phyloP scores from a whole-genome alignment of 169 alveolate genomes.

The Plasmodium chabaudi region DNA sequence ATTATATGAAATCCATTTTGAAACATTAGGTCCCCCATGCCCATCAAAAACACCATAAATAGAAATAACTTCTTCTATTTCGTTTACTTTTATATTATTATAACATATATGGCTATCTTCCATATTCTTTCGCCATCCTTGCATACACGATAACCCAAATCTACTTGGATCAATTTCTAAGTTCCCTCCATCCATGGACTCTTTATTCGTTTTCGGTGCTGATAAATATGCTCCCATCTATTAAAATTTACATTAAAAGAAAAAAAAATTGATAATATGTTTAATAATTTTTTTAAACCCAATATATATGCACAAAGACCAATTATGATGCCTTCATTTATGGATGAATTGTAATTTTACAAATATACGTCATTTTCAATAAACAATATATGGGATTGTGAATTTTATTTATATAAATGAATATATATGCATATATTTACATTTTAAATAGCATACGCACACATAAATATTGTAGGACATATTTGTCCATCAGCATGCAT shows the following conservation, averaged over 20 bases:
- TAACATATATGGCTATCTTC: slow-evolving; percentile 94
- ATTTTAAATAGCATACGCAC: too few relatives aligned
- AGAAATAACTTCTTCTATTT: slow-evolving; percentile 79
- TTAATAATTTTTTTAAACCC: not conserved
- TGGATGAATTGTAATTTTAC: too few relatives aligned
- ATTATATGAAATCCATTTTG: slow-evolving; percentile 92
- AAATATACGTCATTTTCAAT: too few relatives aligned
- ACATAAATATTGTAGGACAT: too few relatives aligned
- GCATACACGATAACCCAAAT: slow-evolving; percentile 93
- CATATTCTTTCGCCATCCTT: slow-evolving; percentile 97
- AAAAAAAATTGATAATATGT: not conserved
- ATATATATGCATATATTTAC: too few relatives aligned
- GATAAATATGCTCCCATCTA: slow-evolving; percentile 93
- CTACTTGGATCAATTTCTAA: slow-evolving; percentile 83
- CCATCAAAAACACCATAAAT: slow-evolving; percentile 98
- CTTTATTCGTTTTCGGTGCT: slow-evolving; percentile 91
- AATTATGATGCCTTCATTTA: too few relatives aligned
- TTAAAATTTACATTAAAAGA: slow-evolving; percentile 21
- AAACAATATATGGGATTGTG: too few relatives aligned
- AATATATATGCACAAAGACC: not conserved
- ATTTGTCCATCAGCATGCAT: too few relatives aligned
- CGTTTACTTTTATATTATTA: slow-evolving; percentile 61
- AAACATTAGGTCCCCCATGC: slow-evolving; percentile 97
- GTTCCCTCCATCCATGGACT: slow-evolving; percentile 89
- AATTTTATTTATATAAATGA: too few relatives aligned